phyloP scores from a whole-genome alignment of 352 stramenopile species.

The Aphanomyces stellatus region DNA sequence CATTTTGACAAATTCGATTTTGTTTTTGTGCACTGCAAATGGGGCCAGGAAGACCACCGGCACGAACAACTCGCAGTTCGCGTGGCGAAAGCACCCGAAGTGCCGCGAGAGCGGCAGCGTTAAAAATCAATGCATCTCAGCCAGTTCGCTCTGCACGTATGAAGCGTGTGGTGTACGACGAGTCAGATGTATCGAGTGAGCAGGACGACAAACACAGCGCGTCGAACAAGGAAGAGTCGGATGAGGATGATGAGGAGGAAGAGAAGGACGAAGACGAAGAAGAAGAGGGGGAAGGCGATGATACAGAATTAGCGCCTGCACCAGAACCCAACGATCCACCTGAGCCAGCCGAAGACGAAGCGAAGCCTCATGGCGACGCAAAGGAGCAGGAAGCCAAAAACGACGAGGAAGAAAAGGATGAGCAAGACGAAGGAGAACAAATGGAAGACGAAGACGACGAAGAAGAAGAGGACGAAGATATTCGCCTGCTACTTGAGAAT shows the following conservation, averaged over 20 bases:
- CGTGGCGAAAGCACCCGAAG: slow-evolving; percentile 2
- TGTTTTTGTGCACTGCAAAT: neutral
- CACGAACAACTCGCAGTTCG: neutral
- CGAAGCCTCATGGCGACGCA: neutral
- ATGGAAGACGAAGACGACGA: neutral
- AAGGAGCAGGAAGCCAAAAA: neutral
- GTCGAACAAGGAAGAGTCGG: slow-evolving; percentile 5
- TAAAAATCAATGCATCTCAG: slow-evolving; percentile 11
- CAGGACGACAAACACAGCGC: slow-evolving; percentile 3
- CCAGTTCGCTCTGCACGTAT: slow-evolving; percentile 8
- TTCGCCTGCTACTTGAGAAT: neutral
- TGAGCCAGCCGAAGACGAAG: neutral
- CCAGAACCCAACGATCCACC: too few species aligned
- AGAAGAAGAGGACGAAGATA: slow-evolving; percentile 11
- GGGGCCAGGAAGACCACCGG: slow-evolving; percentile 10
- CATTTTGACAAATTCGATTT: too few species aligned
- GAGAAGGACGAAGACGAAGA: slow-evolving; percentile 14
- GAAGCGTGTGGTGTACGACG: slow-evolving; percentile 20
- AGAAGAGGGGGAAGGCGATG: neutral
- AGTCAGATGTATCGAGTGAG: slow-evolving; percentile 9
- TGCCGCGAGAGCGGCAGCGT: slow-evolving; percentile 8
- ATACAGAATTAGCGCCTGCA: too few species aligned
- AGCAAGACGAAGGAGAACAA: neutral
- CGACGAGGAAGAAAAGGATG: neutral
- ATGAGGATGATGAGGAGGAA: slow-evolving; percentile 9